These are phyloP conservation scores for Yueomyces sp. DNA, from an alignment of 805 yeast species.

Conservation along the genomic window DNA sequence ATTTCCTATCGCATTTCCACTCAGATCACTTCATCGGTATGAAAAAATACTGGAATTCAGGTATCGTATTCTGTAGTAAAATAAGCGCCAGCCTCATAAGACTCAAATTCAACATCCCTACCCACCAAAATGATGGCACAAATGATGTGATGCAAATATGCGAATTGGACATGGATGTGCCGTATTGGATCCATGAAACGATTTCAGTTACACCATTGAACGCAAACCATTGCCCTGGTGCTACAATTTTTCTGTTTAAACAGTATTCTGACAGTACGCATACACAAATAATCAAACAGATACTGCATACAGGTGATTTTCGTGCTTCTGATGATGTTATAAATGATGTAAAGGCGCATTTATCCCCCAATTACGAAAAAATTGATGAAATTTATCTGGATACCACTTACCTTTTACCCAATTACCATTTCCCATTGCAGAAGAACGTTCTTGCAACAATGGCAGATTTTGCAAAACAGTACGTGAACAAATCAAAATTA, in stretches of 20 bases:
- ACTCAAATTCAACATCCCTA: constrained; percentile 38
- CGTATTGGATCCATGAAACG: constrained; percentile 28
- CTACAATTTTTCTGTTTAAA: constrained; percentile 66
- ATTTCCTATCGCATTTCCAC: constrained; percentile 76
- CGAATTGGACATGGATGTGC: constrained; percentile 30
- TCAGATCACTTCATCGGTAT: constrained; percentile 91
- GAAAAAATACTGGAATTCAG: constrained; percentile 61
- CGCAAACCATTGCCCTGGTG: constrained; percentile 97
- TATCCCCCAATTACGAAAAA: not conserved
- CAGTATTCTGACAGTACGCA: not conserved
- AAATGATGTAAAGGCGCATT: constrained; percentile 7
- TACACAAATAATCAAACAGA: constrained; percentile 11
- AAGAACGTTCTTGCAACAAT: constrained; percentile 47
- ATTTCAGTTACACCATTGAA: constrained; percentile 50
- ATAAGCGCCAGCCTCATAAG: constrained; percentile 50
- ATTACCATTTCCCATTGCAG: constrained; percentile 68
- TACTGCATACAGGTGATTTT: constrained; percentile 88
- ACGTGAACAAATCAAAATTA: constrained; percentile 22
- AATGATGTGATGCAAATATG: constrained; percentile 26
- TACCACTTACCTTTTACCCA: constrained; percentile 76
- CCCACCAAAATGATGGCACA: not conserved
- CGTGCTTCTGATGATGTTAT: constrained; percentile 50
- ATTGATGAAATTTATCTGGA: constrained; percentile 68
- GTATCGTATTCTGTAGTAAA: constrained; percentile 57
- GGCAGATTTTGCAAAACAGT: constrained; percentile 35